Percentiles rank a stretch among this genome's conserved stretches.
Conservation (phyloP, 2,329 filamentous ascomycete genomes). For the Triangularia verruculosa region DNA sequence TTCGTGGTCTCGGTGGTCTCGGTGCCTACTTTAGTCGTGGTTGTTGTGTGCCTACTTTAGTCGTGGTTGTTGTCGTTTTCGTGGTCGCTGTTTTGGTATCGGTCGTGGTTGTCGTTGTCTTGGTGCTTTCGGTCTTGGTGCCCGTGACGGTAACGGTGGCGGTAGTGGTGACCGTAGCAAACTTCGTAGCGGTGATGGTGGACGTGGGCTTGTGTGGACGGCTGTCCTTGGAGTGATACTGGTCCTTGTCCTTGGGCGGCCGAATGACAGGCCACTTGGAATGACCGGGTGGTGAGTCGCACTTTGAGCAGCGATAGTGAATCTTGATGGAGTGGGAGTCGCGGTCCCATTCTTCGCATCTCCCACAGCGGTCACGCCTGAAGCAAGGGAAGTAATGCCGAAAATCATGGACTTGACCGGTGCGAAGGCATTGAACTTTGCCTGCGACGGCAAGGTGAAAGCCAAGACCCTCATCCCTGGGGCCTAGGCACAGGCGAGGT, state of each 20-base stretch:
- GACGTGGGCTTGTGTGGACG: background rate
- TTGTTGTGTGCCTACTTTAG: too few species aligned
- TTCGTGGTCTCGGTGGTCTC: background rate
- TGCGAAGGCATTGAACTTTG: background rate
- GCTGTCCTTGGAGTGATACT: background rate
- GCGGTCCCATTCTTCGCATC: slow-evolving; percentile 9
- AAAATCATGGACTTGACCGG: background rate
- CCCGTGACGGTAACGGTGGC: background rate
- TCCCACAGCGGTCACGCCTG: background rate
- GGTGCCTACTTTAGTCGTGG: too few species aligned
- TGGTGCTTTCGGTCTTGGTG: background rate
- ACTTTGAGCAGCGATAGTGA: slow-evolving; percentile 20
- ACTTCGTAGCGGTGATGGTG: background rate
- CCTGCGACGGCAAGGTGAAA: slow-evolving; percentile 15
- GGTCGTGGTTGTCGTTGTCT: too few species aligned
- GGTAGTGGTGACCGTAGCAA: background rate
- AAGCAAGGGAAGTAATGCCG: slow-evolving; percentile 13
- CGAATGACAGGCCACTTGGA: background rate
- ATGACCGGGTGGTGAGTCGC: slow-evolving; percentile 7
- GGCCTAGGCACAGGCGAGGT: slow-evolving; percentile 18
- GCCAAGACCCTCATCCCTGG: slow-evolving; percentile 12
- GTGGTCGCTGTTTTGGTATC: too few species aligned
- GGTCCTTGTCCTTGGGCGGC: background rate
- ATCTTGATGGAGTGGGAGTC: slow-evolving; percentile 9
- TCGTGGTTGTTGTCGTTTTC: too few species aligned